Evolutionary conservation across 805 yeast genomes (phyloP), one percentile per base, ranked within the genome.

Genomic region (Phaffomyces opuntiae): DNA sequence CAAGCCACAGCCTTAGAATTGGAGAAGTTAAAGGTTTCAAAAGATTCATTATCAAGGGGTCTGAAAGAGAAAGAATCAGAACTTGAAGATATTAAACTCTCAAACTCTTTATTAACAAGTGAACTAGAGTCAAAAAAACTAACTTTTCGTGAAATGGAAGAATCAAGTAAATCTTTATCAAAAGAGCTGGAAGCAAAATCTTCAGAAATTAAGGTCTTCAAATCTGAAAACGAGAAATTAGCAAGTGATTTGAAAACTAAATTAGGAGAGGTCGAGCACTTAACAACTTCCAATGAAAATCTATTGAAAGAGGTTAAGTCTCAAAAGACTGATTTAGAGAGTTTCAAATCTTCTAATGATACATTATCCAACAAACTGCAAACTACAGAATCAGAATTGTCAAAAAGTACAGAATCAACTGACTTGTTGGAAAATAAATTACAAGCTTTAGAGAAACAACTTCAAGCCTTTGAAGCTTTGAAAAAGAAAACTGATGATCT

Each of bases 401-500:
- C 26, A 19, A 26, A 35, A 32, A 17, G 47, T 47, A 44, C 53
- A 37, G 16, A 14, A 21, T 16, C 34, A 40, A 8, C 34, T 49
- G 34, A 38, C 43, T 9, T 13, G 12, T 17, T 39, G 12, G 9
- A 21, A 21, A 17, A 32, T 9, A 34, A 44, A n/a, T 9, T 43
- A n/a, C 17, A 37, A 32, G 45, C 12, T 12, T 35, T 42, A 31
- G 45, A 42, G 40, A 44, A 45, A 34, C 47, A 43, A 34, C 34
- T 42, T 3, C 41, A 39, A 3, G 37, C 13, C 2, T 37, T 38
- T 29, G 26, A 39, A 21, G 26, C 17, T 7, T 16, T 38, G 4
- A 37, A 45, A 27, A 36, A 48, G 13, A 51, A 49, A 48, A 50
- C 42, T 43, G 62, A 29, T 61, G 62, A 49, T 21, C 55, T 38